A percentile compares a stretch with the other conserved stretches of the same genome.
phyloP scores from a whole-genome alignment of 1,284 basidiomycete species.

The Cystobasidium pallidum region DNA sequence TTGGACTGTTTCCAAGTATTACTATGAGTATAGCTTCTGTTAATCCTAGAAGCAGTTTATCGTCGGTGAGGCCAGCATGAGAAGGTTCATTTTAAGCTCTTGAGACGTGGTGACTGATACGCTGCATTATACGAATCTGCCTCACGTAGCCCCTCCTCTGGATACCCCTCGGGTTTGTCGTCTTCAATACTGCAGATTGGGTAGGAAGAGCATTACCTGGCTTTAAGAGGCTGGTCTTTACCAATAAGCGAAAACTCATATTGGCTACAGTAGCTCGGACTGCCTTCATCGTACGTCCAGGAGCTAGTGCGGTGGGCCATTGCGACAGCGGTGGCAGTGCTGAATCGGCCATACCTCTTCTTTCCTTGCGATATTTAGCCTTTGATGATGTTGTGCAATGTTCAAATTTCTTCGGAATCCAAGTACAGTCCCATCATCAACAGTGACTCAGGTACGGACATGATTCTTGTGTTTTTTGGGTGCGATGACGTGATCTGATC shows the following conservation, averaged over 20 bases:
- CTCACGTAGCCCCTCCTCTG: slow-evolving; percentile 32
- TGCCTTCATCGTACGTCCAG: slow-evolving; percentile 50
- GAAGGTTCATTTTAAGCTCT: no score
- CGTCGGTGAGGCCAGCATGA: neutral
- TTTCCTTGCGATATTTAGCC: slow-evolving; percentile 50
- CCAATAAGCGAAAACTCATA: slow-evolving; percentile 46
- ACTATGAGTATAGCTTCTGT: slow-evolving; percentile 50
- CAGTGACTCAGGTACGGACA: slow-evolving; percentile 51
- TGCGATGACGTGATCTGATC: no score
- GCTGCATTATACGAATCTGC: neutral
- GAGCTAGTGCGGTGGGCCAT: no score
- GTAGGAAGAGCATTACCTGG: slow-evolving; percentile 52
- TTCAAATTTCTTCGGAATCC: slow-evolving; percentile 44
- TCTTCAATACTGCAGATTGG: slow-evolving; percentile 54
- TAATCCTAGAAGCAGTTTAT: slow-evolving; percentile 19
- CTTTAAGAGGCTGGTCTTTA: slow-evolving; percentile 45
- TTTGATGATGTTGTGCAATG: slow-evolving; percentile 53
- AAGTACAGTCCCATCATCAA: slow-evolving; percentile 45
- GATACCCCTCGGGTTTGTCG: slow-evolving; percentile 52
- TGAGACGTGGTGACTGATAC: no score
- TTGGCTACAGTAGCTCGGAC: slow-evolving; percentile 44
- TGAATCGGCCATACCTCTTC: no score
- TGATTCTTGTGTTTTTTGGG: no score
- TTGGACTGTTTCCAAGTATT: slow-evolving; percentile 53
- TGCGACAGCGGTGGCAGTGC: no score